phyloP scores from a whole-genome alignment of 306 rosid genomes.

The Prunus davidiana region DNA sequence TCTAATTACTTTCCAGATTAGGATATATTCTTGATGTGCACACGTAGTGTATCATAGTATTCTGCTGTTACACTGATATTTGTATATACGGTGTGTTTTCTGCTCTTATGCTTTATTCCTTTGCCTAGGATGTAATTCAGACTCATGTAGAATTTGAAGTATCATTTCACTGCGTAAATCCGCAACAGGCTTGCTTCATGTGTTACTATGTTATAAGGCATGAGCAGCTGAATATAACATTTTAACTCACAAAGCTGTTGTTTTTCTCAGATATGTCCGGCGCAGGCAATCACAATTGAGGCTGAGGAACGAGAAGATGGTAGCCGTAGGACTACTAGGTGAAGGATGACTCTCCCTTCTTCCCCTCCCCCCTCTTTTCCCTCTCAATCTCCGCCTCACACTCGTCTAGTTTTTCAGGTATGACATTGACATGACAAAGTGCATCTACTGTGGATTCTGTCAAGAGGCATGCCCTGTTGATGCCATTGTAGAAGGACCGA shows the following conservation, averaged over 20 bases:
- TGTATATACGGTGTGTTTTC: background rate
- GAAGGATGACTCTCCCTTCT: constrained; percentile 16
- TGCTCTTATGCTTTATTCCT: background rate
- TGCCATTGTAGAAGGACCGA: constrained; percentile 99
- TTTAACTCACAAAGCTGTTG: constrained; percentile 7
- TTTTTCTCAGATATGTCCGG: constrained; percentile 76
- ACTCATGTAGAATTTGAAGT: background rate
- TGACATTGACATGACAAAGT: constrained; percentile 99
- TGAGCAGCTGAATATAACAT: background rate
- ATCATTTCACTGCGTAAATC: background rate
- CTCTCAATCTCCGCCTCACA: constrained; percentile 13
- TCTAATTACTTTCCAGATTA: background rate
- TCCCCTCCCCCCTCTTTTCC: background rate
- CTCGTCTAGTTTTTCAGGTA: constrained; percentile 56
- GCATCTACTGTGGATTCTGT: constrained; percentile 99
- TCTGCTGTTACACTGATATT: background rate
- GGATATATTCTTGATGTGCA: background rate
- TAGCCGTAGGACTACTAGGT: constrained; percentile 99
- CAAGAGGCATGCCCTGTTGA: constrained; percentile 99
- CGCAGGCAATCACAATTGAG: constrained; percentile 98
- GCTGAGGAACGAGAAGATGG: constrained; percentile 99
- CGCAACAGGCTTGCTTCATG: background rate
- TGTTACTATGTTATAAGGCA: background rate
- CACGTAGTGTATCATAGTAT: background rate
- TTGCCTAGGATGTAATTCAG: background rate